Conservation (phyloP, 2,329 filamentous ascomycete genomes). For the Neocucurbitaria cava region DNA sequence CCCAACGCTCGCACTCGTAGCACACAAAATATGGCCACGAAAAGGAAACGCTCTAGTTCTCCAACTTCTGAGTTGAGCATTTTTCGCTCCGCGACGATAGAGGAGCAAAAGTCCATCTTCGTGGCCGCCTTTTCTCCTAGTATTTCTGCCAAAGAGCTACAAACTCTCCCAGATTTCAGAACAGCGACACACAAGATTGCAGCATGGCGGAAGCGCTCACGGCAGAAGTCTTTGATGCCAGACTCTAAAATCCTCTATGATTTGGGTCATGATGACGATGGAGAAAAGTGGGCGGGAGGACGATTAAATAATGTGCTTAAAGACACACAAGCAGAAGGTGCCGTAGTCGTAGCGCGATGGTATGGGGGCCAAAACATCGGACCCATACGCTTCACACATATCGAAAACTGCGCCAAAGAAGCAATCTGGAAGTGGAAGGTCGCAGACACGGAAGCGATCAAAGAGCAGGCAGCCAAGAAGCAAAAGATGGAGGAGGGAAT, state of each 20-base stretch:
- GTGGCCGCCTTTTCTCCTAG: constrained; percentile 58
- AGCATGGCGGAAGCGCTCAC: constrained; percentile 58
- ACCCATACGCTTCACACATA: constrained; percentile 60
- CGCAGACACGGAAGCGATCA: constrained; percentile 38
- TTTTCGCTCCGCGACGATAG: constrained; percentile 55
- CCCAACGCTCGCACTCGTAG: neutral
- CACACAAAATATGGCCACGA: constrained; percentile 36
- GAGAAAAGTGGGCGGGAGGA: constrained; percentile 60
- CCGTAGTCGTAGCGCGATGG: constrained; percentile 62
- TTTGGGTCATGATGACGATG: constrained; percentile 60
- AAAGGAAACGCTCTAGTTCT: constrained; percentile 35
- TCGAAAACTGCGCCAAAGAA: constrained; percentile 57
- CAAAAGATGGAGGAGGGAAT: constrained; percentile 46
- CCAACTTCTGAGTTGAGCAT: constrained; percentile 34
- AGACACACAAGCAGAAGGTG: constrained; percentile 53
- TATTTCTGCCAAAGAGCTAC: constrained; percentile 50
- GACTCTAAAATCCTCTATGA: constrained; percentile 49
- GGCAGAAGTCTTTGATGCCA: constrained; percentile 54
- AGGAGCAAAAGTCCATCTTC: constrained; percentile 61
- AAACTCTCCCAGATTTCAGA: constrained; percentile 53
- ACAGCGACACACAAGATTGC: constrained; percentile 59
- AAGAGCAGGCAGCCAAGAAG: constrained; percentile 47
- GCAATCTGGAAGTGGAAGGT: constrained; percentile 54
- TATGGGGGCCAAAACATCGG: constrained; percentile 62
- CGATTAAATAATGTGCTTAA: constrained; percentile 56